Conservation (phyloP, 768 basidiomycete species). For the Piloderma croceum region DNA sequence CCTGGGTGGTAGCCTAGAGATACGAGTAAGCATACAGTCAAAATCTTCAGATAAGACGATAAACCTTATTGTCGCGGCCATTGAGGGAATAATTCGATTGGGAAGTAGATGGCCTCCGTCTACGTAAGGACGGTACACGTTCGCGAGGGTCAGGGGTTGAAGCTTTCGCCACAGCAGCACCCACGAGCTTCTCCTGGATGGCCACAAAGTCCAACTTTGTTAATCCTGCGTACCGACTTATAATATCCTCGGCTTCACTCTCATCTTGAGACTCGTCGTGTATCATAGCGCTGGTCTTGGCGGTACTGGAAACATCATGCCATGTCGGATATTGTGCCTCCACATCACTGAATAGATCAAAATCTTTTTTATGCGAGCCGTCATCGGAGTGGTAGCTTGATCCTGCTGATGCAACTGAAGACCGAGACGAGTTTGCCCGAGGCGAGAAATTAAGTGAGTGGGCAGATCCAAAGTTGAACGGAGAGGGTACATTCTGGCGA, state of each 20-base stretch:
- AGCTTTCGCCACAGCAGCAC: conserved; percentile 52
- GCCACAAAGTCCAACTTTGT: conserved; percentile 62
- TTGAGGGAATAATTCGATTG: conserved; percentile 67
- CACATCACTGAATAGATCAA: conserved; percentile 49
- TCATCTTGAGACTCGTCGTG: conserved; percentile 50
- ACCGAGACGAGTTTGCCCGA: conserved; percentile 67
- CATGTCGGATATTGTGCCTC: conserved; percentile 50
- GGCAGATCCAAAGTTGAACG: conserved; percentile 46
- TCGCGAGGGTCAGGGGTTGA: conserved; percentile 52
- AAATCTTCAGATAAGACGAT: conserved; percentile 12
- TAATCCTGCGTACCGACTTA: conserved; percentile 61
- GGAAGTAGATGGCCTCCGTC: conserved; percentile 76
- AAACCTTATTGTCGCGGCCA: conserved; percentile 41
- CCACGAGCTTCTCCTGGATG: conserved; percentile 75
- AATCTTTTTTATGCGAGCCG: conserved; percentile 48
- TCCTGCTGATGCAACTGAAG: conserved; percentile 73
- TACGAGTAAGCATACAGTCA: too few species aligned
- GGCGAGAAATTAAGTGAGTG: conserved; percentile 66
- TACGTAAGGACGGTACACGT: conserved; percentile 65
- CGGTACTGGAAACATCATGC: conserved; percentile 60
- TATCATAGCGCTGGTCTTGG: conserved; percentile 41
- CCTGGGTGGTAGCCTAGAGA: too few species aligned
- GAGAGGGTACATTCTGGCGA: conserved; percentile 45
- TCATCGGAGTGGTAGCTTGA: conserved; percentile 87
- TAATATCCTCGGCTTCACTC: conserved; percentile 59